These are phyloP conservation scores for Escovopsis sp. DNA, from an alignment of 2,329 filamentous ascomycete species.

Conservation along the genomic window DNA sequence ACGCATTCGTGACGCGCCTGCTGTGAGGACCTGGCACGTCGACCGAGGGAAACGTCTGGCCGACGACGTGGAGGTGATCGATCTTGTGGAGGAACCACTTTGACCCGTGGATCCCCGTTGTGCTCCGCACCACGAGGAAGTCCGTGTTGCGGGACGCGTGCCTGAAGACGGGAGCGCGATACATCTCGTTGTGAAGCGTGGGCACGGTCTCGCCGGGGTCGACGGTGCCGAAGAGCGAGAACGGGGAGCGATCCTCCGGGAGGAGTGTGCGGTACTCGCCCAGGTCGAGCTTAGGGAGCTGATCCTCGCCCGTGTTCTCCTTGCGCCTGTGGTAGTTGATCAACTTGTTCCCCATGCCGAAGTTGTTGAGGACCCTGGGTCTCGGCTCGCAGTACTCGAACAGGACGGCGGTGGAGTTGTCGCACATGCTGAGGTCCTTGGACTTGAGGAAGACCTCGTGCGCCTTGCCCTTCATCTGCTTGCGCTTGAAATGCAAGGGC, in stretches of 20 bases:
- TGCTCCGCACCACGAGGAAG: slow-evolving; percentile 74
- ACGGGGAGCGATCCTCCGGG: slow-evolving; percentile 89
- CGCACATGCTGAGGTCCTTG: slow-evolving; percentile 70
- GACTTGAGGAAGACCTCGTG: slow-evolving; percentile 67
- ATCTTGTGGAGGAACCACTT: slow-evolving; percentile 77
- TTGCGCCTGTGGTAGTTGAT: slow-evolving; percentile 95
- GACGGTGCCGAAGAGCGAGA: slow-evolving; percentile 87
- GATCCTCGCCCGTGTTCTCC: slow-evolving; percentile 54
- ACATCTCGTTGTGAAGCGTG: slow-evolving; percentile 91
- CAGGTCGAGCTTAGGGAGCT: slow-evolving; percentile 65
- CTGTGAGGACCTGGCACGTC: slow-evolving; percentile 91
- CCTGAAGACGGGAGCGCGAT: slow-evolving; percentile 82
- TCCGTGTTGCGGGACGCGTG: slow-evolving; percentile 66
- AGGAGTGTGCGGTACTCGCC: slow-evolving; percentile 81
- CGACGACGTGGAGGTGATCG: slow-evolving; percentile 80
- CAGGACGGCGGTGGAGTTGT: slow-evolving; percentile 77
- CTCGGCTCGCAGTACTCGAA: slow-evolving; percentile 95
- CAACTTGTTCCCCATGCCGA: slow-evolving; percentile 90
- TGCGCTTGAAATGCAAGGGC: slow-evolving; percentile 61
- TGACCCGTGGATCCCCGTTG: slow-evolving; percentile 62
- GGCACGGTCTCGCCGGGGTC: slow-evolving; percentile 82
- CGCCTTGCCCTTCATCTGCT: slow-evolving; percentile 66
- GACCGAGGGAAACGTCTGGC: slow-evolving; percentile 81
- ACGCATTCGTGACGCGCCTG: slow-evolving; percentile 88
- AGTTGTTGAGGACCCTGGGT: slow-evolving; percentile 83